Evolutionary conservation across 106 monocot species (phyloP).

Genomic region (Allium sativum): DNA sequence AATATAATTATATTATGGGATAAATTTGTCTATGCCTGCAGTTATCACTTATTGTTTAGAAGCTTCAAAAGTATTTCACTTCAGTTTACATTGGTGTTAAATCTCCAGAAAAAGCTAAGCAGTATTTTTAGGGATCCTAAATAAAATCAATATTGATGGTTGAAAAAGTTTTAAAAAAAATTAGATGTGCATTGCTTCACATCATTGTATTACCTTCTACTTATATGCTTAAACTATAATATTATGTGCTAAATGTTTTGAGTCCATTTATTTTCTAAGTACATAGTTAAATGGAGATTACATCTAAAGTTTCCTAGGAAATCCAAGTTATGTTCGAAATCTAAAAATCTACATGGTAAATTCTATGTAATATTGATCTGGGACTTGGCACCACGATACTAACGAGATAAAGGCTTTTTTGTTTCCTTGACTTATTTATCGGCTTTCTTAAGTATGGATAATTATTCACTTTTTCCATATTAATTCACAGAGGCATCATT

Average conservation of each 20-base stretch:
- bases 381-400: conserved; percentile 77
- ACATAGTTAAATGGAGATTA: conserved; percentile 96
- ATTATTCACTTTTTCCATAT: not conserved
- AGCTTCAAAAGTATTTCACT: no score
- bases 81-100: no score
- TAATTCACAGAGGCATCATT: conserved; percentile 51
- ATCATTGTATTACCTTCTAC: not conserved
- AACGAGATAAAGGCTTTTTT: conserved; percentile 82
- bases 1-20: not conserved
- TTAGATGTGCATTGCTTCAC: not conserved
- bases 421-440: not conserved
- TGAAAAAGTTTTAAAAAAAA: not conserved
- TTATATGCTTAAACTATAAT: not conserved
- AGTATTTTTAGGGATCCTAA: no score
- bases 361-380: conserved; percentile 83
- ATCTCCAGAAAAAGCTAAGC: no score
- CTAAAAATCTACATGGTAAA: conserved; percentile 78
- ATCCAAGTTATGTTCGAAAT: conserved; percentile 53
- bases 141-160: not conserved
- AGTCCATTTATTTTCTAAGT: not conserved
- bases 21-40: no score
- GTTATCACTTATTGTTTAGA: no score
- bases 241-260: not conserved
- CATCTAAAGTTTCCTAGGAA: conserved; percentile 89
- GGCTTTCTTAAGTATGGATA: not conserved